Conservation (phyloP, 306 rosid species). For the Rosa multiflora region DNA sequence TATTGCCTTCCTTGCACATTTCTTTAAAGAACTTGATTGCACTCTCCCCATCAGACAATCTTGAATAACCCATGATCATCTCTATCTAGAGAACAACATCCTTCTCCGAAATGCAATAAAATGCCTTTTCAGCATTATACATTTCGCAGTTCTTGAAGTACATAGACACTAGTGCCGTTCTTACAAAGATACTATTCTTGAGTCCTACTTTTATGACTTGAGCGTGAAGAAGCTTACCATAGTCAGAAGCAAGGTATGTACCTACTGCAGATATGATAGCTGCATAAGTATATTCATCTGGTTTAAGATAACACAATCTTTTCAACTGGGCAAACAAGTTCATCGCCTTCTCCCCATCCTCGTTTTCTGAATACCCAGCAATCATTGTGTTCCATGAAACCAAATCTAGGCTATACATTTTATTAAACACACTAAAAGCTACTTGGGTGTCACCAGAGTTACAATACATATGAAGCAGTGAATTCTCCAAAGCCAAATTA, state of each 20-base stretch:
- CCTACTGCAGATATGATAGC: slow-evolving; percentile 53
- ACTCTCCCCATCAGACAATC: slow-evolving; percentile 46
- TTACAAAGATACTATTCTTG: slow-evolving; percentile 54
- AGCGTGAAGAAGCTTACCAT: slow-evolving; percentile 70
- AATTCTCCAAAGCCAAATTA: slow-evolving; percentile 66
- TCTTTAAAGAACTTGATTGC: slow-evolving; percentile 53
- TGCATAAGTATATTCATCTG: slow-evolving; percentile 75
- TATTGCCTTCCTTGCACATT: slow-evolving; percentile 53
- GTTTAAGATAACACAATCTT: slow-evolving; percentile 37
- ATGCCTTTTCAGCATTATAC: no score
- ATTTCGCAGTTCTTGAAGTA: slow-evolving; percentile 60
- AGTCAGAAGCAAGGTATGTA: slow-evolving; percentile 31
- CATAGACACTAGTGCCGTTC: slow-evolving; percentile 73
- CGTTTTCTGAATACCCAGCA: slow-evolving; percentile 62
- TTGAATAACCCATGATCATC: slow-evolving; percentile 68
- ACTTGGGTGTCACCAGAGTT: slow-evolving; percentile 47
- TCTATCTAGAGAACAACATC: slow-evolving; percentile 86
- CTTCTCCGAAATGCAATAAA: slow-evolving; percentile 48
- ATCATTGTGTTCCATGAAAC: slow-evolving; percentile 91
- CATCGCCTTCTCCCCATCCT: slow-evolving; percentile 61
- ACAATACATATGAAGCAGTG: slow-evolving; percentile 83
- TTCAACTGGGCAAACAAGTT: slow-evolving; percentile 47
- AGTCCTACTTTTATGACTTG: slow-evolving; percentile 62
- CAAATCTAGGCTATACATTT: slow-evolving; percentile 52
- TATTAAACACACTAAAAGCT: slow-evolving; percentile 48